These are phyloP conservation scores for Hydnum rufescens DNA, from an alignment of 768 basidiomycete genomes.

Conservation along the genomic window DNA sequence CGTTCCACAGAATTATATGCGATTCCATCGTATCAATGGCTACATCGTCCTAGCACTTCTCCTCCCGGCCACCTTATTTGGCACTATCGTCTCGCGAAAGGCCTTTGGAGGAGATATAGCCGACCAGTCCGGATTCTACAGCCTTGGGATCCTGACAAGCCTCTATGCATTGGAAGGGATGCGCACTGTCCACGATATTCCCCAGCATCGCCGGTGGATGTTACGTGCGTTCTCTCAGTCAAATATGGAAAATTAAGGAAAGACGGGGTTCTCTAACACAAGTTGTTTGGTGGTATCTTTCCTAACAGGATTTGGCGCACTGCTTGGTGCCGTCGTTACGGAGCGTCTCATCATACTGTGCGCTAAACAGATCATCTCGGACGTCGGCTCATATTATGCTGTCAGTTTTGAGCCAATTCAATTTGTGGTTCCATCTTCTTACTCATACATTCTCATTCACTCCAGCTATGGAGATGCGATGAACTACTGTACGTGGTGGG, in stretches of 20 bases:
- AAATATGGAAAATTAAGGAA: not conserved
- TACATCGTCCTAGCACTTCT: constrained; percentile 3
- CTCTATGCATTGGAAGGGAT: not conserved
- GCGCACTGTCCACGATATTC: constrained; percentile 1
- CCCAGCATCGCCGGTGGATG: constrained; percentile 8
- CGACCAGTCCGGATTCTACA: constrained; percentile 4
- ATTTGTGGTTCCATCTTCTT: not conserved
- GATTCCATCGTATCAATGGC: constrained; percentile 7
- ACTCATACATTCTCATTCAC: not conserved
- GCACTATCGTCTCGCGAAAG: constrained; percentile 3
- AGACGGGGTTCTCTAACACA: not conserved
- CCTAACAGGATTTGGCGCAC: constrained; percentile 5
- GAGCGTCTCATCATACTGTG: constrained; percentile 3
- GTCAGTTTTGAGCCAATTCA: constrained; percentile 4
- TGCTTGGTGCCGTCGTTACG: constrained; percentile 2
- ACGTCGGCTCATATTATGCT: constrained; percentile 2
- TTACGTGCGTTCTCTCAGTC: not conserved
- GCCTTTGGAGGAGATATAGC: constrained; percentile 6
- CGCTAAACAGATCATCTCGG: not conserved
- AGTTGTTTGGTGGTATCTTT: too few relatives aligned
- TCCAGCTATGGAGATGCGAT: not conserved
- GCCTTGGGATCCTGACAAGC: constrained; percentile 3
- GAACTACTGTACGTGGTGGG: not conserved
- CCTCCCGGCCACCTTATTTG: constrained; percentile 1
- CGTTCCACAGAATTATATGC: constrained; percentile 5